Conservation (phyloP, 371 early-diverging fungal species). For the Rhizomucor miehei region DNA sequence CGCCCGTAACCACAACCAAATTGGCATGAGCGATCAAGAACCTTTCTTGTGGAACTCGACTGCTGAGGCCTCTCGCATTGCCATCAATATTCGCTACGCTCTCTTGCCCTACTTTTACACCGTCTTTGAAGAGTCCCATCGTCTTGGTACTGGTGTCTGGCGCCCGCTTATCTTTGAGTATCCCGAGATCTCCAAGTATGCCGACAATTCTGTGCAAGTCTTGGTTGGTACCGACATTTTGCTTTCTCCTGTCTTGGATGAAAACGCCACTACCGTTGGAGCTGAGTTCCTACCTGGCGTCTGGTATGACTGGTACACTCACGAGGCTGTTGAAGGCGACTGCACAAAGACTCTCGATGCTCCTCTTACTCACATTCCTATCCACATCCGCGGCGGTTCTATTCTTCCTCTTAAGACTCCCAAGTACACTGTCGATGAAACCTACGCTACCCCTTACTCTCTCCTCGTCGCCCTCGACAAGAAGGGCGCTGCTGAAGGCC, state of each 20-base stretch:
- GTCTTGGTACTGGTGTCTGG: conserved; percentile 43
- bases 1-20: conserved; percentile 64
- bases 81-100: conserved; percentile 57
- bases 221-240: conserved; percentile 46
- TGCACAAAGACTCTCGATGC: conserved; percentile 29
- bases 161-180: conserved; percentile 39
- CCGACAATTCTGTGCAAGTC: conserved; percentile 28
- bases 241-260: conserved; percentile 55
- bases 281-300: conserved; percentile 54
- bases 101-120: conserved; percentile 71
- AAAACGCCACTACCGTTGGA: conserved; percentile 34
- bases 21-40: conserved; percentile 35
- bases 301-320: conserved; percentile 55
- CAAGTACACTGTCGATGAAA: conserved; percentile 41
- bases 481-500: conserved; percentile 38
- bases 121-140: conserved; percentile 54
- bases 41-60: conserved; percentile 54
- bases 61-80: conserved; percentile 43
- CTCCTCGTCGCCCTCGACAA: conserved; percentile 52
- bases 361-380: conserved; percentile 39
- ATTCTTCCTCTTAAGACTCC: conserved; percentile 48
- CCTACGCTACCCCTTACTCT: conserved; percentile 34
- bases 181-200: conserved; percentile 17
- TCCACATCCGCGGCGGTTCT: conserved; percentile 49
- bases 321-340: conserved; percentile 7